These are phyloP conservation scores for Protea cynaroides DNA, from an alignment of 164 flowering plant species.

Conservation along the genomic window DNA sequence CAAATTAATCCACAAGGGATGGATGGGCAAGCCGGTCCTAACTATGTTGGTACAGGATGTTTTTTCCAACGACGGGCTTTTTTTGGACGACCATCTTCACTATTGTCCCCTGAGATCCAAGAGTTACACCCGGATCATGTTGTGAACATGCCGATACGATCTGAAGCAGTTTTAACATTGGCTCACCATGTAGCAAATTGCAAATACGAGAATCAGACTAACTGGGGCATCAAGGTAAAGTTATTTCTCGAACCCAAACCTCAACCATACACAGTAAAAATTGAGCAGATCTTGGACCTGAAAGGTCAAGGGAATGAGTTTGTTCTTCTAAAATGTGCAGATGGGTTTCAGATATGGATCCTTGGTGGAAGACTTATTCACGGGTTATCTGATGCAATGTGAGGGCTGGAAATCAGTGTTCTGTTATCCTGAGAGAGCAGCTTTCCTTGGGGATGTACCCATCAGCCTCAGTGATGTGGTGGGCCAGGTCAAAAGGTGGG, in stretches of 20 bases:
- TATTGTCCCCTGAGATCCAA: slow-evolving; percentile 17
- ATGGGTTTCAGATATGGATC: slow-evolving; percentile 82
- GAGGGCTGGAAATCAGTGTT: slow-evolving; percentile 75
- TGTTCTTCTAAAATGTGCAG: slow-evolving; percentile 21
- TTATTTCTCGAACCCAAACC: no score
- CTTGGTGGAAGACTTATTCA: slow-evolving; percentile 63
- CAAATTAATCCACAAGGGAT: slow-evolving; percentile 41
- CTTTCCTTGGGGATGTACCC: slow-evolving; percentile 66
- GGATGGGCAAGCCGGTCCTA: slow-evolving; percentile 51
- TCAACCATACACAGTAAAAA: no score
- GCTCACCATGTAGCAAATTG: slow-evolving; percentile 50
- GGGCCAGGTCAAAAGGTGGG: slow-evolving; percentile 61
- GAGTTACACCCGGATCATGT: slow-evolving; percentile 23
- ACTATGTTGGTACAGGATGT: slow-evolving; percentile 53
- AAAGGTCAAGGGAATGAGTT: no score
- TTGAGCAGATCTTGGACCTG: no score
- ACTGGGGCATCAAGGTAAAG: slow-evolving; percentile 60
- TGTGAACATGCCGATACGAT: slow-evolving; percentile 17
- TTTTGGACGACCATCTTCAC: slow-evolving; percentile 37
- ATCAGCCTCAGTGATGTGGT: slow-evolving; percentile 41
- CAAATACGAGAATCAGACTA: slow-evolving; percentile 39
- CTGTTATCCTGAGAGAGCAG: slow-evolving; percentile 61
- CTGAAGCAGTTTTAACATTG: slow-evolving; percentile 15
- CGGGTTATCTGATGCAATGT: slow-evolving; percentile 61
- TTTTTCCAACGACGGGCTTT: slow-evolving; percentile 51